Evolutionary conservation across 2,329 filamentous ascomycete genomes (phyloP), one percentile per base, ranked within the genome.

Genomic region (Epichloe baconii): DNA sequence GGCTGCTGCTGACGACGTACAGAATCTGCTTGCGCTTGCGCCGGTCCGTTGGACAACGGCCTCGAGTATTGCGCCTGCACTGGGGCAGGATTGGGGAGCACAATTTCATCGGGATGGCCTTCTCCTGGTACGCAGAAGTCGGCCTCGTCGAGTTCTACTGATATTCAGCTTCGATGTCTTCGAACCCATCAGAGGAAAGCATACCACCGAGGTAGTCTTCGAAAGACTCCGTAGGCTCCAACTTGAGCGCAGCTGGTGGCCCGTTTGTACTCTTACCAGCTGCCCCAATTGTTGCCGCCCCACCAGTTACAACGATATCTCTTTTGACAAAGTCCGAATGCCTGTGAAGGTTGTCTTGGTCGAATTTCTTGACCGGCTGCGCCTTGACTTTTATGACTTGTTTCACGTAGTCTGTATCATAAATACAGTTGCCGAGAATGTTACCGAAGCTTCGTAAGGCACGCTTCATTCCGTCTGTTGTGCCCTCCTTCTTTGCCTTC

Each of bases 401-500:
- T 49, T 82, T 77, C 52, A 98, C 74, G 64, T 95, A 98, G 54
- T 91, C 83, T 68, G 96, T 95, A 71, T 98, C 93, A 68, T 98
- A 97, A 53, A 98, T 83, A 72, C 93, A 98, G 64, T 97, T 98
- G n/a, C 93, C 93, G 50, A 98, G 74, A 15, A 97, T 85, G 61
- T 97, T 97, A 53, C 93, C 93, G 68, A 98, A 98, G 56, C 83
- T 96, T 53, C 91, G 79, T 61, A 98, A 65, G 1, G 93, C 82
- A 57, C 93, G 79, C 69, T 98, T 98, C 63, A 98, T 65, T 1
- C 83, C 93, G 69, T 98, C 93, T 10, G 94, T 97, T 3, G 89
- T 94, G 7, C 88, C 94, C 71, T 97, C 90, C 66, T 98, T 98
- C 73, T 97, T 98, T 1, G 93, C 90, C 69, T 98, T 98, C 66